phyloP scores from a whole-genome alignment of 2,329 filamentous ascomycete genomes.

The Paramyrothecium sp. region DNA sequence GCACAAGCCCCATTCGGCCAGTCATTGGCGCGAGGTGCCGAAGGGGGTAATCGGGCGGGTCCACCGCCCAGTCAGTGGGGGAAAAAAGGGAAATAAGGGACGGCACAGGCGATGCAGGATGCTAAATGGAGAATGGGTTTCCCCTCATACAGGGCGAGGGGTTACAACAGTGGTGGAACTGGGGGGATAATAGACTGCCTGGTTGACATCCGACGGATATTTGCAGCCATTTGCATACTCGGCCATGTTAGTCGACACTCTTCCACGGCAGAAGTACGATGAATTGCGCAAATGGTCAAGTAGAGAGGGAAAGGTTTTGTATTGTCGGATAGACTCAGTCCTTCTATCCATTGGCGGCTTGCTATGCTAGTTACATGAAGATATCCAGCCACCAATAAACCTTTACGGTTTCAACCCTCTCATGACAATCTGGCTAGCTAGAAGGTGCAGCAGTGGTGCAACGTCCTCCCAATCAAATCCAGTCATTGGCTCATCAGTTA shows the following conservation, averaged over 20 bases:
- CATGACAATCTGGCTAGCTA: not conserved
- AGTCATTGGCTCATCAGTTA: not conserved
- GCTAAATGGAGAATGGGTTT: too few species aligned
- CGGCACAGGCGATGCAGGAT: too few species aligned
- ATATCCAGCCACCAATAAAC: not conserved
- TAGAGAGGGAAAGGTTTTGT: constrained; percentile 1
- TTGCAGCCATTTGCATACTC: too few species aligned
- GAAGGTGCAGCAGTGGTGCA: not conserved
- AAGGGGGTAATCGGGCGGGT: not conserved
- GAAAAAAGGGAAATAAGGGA: too few species aligned
- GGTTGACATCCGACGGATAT: too few species aligned
- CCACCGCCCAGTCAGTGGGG: too few species aligned
- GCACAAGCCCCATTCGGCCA: too few species aligned
- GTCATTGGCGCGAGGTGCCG: not conserved
- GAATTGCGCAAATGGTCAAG: not conserved
- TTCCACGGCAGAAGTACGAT: too few species aligned
- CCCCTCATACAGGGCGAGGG: too few species aligned
- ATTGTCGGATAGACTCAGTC: not conserved
- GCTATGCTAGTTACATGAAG: not conserved
- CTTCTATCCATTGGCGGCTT: not conserved
- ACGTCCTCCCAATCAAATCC: not conserved
- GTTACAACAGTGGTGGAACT: too few species aligned
- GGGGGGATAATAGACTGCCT: too few species aligned
- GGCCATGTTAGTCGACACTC: too few species aligned
- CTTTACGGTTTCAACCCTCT: not conserved